A percentile compares a stretch with the other conserved stretches of the same genome.
These are phyloP conservation scores for Trypanosoma conorhini DNA, from an alignment of 208 protist genomes.

Conservation along the genomic window DNA sequence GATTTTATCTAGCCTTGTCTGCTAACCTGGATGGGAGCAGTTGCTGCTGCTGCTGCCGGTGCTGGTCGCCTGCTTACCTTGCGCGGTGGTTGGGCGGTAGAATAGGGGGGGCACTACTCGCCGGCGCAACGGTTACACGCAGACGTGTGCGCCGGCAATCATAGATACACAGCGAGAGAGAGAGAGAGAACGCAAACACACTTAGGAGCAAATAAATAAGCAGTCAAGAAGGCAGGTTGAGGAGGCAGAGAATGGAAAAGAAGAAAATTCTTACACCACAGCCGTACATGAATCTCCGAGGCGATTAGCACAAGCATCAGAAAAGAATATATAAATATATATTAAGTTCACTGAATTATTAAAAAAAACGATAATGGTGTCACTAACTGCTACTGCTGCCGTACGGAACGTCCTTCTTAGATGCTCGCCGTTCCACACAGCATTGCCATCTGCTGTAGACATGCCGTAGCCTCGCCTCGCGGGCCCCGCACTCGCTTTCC, in stretches of 20 bases:
- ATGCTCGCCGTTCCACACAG: constrained; percentile 21
- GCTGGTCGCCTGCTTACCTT: not conserved
- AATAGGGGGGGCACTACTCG: not conserved
- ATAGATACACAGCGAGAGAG: not conserved
- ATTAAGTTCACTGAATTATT: constrained; percentile 22
- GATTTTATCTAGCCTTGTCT: not conserved
- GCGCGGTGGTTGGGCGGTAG: not conserved
- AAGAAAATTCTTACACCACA: not conserved
- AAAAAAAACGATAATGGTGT: constrained; percentile 8
- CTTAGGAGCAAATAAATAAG: not conserved
- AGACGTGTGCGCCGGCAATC: not conserved
- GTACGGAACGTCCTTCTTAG: not conserved
- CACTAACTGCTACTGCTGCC: not conserved
- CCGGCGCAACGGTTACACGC: not conserved
- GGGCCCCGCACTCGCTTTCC: constrained; percentile 23
- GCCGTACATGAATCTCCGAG: not conserved
- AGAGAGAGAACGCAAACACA: not conserved
- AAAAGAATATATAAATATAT: constrained; percentile 9
- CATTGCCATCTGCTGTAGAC: constrained; percentile 26
- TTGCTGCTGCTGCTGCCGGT: not conserved
- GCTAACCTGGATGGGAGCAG: not conserved
- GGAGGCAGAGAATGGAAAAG: not conserved
- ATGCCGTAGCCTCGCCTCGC: constrained; percentile 11
- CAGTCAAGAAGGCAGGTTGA: not conserved
- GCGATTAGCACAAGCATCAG: not conserved